Evolutionary conservation across 768 basidiomycete genomes (phyloP), one percentile per base, ranked within the genome.

Genomic region (Boletus coccyginus): DNA sequence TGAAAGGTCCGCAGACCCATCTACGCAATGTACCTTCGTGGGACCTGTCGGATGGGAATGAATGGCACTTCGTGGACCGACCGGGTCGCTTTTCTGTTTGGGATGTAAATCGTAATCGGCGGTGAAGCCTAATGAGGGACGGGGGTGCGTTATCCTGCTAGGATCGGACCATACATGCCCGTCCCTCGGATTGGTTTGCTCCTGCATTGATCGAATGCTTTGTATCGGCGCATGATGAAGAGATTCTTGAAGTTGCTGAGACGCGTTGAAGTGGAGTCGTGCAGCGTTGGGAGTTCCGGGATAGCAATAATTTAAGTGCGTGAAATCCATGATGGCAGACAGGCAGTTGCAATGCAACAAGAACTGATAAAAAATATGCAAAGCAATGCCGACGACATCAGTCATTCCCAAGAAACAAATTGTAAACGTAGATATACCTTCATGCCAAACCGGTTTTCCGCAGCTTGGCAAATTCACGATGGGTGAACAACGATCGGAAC

Each of bases 351-450:
- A 35, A 33, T 12, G 21, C 31, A 11, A 36, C 40, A 33, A 45
- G 42, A 43, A 35, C 38, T 51, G 56, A 44, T 24, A 32, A 36
- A 35, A 35, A 14, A n/a, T 10, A 35, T 5, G 17, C 17, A 16
- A 48, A 38, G 59, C 12, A 41, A 54, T 39, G 24, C 45, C 62
- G 29, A 31, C 7, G 45, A 43, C 38, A 7, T 12, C 17, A 3
- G 56, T 55, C 39, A 47, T 16, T 41, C 38, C 27, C 53, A 36
- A 44, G 56, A 46, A 56, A 40, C 32, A 3, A 14, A 27, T 5
- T 7, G 33, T 9, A 36, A n/a, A n/a, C 1, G 24, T 40, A 58
- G 53, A 63, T 49, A 58, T 63, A 67, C 67, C 62, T 59, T 50
- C 14, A 41, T 33, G 47, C 38, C 48, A 55, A 42, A 31, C 33